These are phyloP conservation scores for Phytophthora litchii DNA, from an alignment of 352 stramenopile species.

Conservation along the genomic window DNA sequence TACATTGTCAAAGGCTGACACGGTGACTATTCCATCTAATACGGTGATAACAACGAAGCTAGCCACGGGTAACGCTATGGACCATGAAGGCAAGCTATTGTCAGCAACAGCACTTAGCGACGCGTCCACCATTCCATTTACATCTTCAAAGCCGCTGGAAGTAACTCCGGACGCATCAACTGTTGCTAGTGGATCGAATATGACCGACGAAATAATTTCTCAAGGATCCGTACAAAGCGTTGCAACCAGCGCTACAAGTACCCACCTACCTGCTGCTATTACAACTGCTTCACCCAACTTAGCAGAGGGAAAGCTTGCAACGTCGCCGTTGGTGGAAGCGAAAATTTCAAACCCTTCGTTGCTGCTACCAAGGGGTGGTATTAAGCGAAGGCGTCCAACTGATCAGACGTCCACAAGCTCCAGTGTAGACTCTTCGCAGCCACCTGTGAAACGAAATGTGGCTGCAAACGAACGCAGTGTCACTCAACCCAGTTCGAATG, in stretches of 20 bases:
- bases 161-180: neutral
- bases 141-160: neutral
- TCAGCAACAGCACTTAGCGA: neutral
- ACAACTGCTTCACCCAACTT: neutral
- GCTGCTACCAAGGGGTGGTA: neutral
- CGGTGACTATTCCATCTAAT: neutral
- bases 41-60: neutral
- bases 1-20: neutral
- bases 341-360: neutral
- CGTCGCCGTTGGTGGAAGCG: neutral
- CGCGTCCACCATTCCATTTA: neutral
- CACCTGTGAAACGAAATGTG: conserved; percentile 4
- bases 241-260: neutral
- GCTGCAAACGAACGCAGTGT: neutral
- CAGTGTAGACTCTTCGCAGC: conserved; percentile 2
- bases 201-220: neutral
- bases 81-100: no score
- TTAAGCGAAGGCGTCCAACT: conserved; percentile 23
- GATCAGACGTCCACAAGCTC: neutral
- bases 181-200: neutral
- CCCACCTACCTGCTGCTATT: neutral
- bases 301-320: conserved; percentile 2
- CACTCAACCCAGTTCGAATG: neutral
- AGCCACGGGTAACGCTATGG: no score
- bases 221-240: neutral